Percentiles rank a stretch among this genome's conserved stretches.
These are phyloP conservation scores for Vanderwaltozyma tropicalis DNA, from an alignment of 805 yeast species.

Conservation along the genomic window DNA sequence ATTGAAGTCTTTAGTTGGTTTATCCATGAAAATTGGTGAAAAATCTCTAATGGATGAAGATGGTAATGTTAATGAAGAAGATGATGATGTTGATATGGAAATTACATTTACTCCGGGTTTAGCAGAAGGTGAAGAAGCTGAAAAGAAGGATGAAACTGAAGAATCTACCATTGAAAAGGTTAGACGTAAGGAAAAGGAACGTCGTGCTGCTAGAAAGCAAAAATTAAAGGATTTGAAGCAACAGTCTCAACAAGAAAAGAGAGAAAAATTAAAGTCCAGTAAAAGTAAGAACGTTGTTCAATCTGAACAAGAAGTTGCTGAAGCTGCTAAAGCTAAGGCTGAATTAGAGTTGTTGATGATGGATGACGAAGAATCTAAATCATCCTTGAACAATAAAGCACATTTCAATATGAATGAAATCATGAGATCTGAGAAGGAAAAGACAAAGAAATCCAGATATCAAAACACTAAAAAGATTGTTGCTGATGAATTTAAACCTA, in stretches of 20 bases:
- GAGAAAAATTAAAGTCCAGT: constrained; percentile 30
- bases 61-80: constrained; percentile 32
- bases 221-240: constrained; percentile 53
- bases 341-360: constrained; percentile 44
- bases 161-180: constrained; percentile 72
- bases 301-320: constrained; percentile 28
- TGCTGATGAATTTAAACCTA: constrained; percentile 52
- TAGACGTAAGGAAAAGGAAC: constrained; percentile 83
- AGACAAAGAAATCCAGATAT: constrained; percentile 38
- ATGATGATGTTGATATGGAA: constrained; percentile 80
- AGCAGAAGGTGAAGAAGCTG: constrained; percentile 32
- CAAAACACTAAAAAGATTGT: constrained; percentile 40
- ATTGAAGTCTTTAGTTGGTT: constrained; percentile 49
- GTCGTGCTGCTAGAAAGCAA: constrained; percentile 77
- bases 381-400: constrained; percentile 32
- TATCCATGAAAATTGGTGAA: constrained; percentile 28
- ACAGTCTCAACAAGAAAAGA: constrained; percentile 41
- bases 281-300: constrained; percentile 16
- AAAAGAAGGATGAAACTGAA: constrained; percentile 33
- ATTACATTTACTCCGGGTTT: constrained; percentile 90
- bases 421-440: constrained; percentile 60
- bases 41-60: constrained; percentile 32
- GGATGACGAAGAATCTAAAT: constrained; percentile 43
- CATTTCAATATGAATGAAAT: constrained; percentile 78
- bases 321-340: constrained; percentile 38